Percentiles rank a stretch among this genome's conserved stretches.
Evolutionary conservation across 768 basidiomycete genomes (phyloP).

Genomic region (Mycena latifolia): DNA sequence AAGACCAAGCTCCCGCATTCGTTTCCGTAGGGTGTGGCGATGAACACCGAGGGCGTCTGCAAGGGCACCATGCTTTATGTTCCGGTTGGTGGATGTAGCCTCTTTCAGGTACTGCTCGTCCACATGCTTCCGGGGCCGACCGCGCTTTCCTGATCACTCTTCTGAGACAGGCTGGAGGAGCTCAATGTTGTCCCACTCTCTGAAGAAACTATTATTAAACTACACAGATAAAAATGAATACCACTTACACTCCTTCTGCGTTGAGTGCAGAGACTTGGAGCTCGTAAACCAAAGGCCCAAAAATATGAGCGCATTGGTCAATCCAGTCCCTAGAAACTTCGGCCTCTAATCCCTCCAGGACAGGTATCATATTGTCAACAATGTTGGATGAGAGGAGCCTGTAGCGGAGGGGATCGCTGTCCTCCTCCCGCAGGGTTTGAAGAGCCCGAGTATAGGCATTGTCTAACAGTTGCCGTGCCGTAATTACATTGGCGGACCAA

Average conservation of each 20-base stretch:
- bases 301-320: neutral
- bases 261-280: neutral
- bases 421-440: neutral
- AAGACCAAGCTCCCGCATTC: neutral
- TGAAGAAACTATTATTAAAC: neutral
- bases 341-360: neutral
- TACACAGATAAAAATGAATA: neutral
- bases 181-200: slow-evolving; percentile 16
- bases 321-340: neutral
- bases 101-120: slow-evolving; percentile 9
- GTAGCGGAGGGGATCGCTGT: slow-evolving; percentile 7
- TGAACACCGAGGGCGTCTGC: neutral
- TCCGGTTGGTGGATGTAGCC: slow-evolving; percentile 8
- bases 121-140: slow-evolving; percentile 1
- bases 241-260: slow-evolving; percentile 18
- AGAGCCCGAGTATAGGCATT: neutral
- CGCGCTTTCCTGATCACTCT: neutral
- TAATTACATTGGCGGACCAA: slow-evolving; percentile 2
- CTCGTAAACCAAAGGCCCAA: slow-evolving; percentile 13
- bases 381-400: slow-evolving; percentile 13
- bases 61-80: slow-evolving; percentile 8
- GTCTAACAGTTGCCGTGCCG: neutral
- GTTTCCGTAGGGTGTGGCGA: slow-evolving; percentile 3
- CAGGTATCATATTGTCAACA: neutral
- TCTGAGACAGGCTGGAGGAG: slow-evolving; percentile 1